Percentiles rank a stretch among this genome's conserved stretches.
These are phyloP conservation scores for Leavenworthia alabamica DNA, from an alignment of 345 rosid species.

Conservation along the genomic window DNA sequence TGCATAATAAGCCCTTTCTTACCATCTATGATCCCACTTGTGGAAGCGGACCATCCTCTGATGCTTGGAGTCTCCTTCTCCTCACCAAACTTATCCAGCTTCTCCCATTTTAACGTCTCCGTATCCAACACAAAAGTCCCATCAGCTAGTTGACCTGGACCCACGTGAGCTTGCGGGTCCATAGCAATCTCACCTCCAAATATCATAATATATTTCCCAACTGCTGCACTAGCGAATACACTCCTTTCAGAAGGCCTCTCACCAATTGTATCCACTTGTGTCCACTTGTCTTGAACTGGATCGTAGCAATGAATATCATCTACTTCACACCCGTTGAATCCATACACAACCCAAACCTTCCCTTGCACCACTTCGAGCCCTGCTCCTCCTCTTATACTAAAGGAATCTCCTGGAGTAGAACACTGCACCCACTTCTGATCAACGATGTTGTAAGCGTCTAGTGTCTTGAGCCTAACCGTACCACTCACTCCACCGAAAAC, in stretches of 20 bases:
- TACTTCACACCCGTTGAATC: constrained; percentile 15
- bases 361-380: constrained; percentile 28
- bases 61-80: constrained; percentile 7
- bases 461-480: background rate
- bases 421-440: constrained; percentile 18
- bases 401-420: constrained; percentile 6
- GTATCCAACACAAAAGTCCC: constrained; percentile 23
- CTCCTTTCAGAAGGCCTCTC: constrained; percentile 22
- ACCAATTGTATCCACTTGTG: constrained; percentile 21
- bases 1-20: constrained; percentile 19
- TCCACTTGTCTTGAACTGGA: constrained; percentile 15
- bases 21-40: constrained; percentile 13
- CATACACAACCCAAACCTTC: constrained; percentile 27
- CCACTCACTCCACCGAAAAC: constrained; percentile 27
- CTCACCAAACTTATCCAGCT: background rate
- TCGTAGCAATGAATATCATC: constrained; percentile 21
- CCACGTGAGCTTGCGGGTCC: constrained; percentile 18
- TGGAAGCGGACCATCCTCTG: constrained; percentile 27
- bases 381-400: constrained; percentile 22
- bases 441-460: constrained; percentile 14
- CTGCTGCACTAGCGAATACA: constrained; percentile 22
- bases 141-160: constrained; percentile 19
- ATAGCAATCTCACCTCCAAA: constrained; percentile 28
- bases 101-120: constrained; percentile 23
- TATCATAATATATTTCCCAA: constrained; percentile 24